Base-by-base conservation (phyloP, 1,284 basidiomycete genomes). In the Melampsora occidentalis region DNA sequence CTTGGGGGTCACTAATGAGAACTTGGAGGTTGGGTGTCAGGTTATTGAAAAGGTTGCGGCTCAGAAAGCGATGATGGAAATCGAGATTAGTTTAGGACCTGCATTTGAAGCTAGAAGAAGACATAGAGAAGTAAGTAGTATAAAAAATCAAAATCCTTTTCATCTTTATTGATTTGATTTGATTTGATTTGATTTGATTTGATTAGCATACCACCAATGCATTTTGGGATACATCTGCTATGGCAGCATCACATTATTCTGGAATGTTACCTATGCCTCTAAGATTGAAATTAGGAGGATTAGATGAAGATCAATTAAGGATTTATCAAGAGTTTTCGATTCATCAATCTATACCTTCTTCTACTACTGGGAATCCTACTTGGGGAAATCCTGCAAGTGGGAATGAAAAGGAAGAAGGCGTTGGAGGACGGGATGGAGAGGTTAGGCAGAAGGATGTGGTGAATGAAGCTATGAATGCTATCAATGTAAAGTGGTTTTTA, bases 1-100 rank as follows among this genome's bases (percentile, higher is more conserved):
- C 77, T 84, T 89, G 33, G 86, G 95, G 46, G 87, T 99, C 65
- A 93, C 96, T 51, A 89, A 90, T 79, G 95, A 98, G 81, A 99
- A 99, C 81, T 86, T 98, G 78, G 95, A 99, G 77, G 86, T 94
- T 70, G 96, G 96, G 20, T 98, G 96, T 83, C 88, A 89, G 73
- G 92, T 95, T 7, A 94, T 99, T 79, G 95, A 98, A 84, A 96
- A 93, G 83, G 95, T 95, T 9, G 97, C 97, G 0, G 97, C 97
- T 92, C 95, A 99, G 81, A 90, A 94, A 80, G 95, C 95, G 0
- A 88, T 94, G 69, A 87, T 90, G n/a, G 97, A 99, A 81, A 92
- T 98, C 22, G 97, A 99, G 82, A 94, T 96, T 79, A 90, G 89
- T 48, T 91, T 99, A 78, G 87, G 89, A 5, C 82, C 87, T 39